Evolutionary conservation across 805 yeast genomes (phyloP), one percentile per base, ranked within the genome.

Genomic region (Yarrowia hollandica): DNA sequence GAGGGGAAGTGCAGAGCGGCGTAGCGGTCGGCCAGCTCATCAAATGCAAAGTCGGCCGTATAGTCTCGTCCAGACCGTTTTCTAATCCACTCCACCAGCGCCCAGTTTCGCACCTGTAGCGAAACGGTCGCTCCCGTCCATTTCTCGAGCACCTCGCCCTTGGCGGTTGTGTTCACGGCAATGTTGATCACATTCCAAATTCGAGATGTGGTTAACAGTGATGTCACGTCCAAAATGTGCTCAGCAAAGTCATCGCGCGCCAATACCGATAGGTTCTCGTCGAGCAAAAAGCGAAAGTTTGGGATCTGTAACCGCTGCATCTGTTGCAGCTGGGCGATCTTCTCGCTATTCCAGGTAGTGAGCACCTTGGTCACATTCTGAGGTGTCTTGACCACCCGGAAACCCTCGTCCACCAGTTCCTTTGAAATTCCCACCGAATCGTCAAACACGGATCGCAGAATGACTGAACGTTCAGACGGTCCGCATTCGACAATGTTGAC

Each of bases 1-100:
- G 59, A 28, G 14, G 67, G 65, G 2, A 74, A 73, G 8, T 74
- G 63, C 2, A 72, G 54, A 1, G 69, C 48, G 1, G 71, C 62
- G 59, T 72, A 74, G 23, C 68, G 64, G 28, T 66, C 69, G 28
- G 72, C 57, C 42, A 74, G 75, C 62, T 74, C 78, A 30, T 68
- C 69, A 15, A 66, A 62, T 11, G 69, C 76, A 61, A 72, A 75
- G 58, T 74, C 78, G 21, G 75, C 74, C 11, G 77, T 72, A 63
- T 65, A 74, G 60, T 74, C 75, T 12, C 66, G 60, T 5, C 66
- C 60, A 8, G 68, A 61, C n/a, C 72, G 66, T 31, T 73, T 68
- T 31, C 66, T 64, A 5, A 71, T 68, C 77, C 77, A 74, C 55
- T 75, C 77, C 7, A 71, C 65, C 25, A 75, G 60, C 42, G 66